These are phyloP conservation scores for Rhizopus sp. DNA, from an alignment of 371 early-diverging fungal species.

Conservation along the genomic window DNA sequence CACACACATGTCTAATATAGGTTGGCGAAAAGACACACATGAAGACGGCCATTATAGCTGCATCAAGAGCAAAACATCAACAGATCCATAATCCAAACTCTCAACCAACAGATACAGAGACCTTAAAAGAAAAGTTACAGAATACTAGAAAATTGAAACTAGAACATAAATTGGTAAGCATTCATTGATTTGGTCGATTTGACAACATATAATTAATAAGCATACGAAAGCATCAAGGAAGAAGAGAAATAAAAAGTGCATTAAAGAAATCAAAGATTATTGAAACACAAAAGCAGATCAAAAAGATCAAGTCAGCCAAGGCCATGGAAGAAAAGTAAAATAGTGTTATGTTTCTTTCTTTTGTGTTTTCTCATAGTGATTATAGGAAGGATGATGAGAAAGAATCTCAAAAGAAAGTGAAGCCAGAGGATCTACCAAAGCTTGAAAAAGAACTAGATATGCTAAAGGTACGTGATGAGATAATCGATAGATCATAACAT, in stretches of 20 bases:
- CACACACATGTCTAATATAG: conserved; percentile 7
- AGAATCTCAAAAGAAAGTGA: conserved; percentile 14
- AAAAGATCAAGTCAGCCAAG: conserved; percentile 30
- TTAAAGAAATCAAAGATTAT: conserved; percentile 37
- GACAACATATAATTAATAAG: neutral
- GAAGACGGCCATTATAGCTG: conserved; percentile 24
- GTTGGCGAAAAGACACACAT: conserved; percentile 31
- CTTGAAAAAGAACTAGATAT: conserved; percentile 38
- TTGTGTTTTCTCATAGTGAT: neutral
- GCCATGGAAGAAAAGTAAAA: conserved; percentile 18
- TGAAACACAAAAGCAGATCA: conserved; percentile 41
- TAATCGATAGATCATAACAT: neutral
- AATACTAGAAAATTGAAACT: conserved; percentile 33
- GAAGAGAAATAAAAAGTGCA: conserved; percentile 29
- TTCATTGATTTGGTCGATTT: neutral
- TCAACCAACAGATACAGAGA: conserved; percentile 1
- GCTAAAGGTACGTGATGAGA: conserved; percentile 27
- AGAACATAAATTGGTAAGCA: conserved; percentile 36
- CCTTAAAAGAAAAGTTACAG: conserved; percentile 17
- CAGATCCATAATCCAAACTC: conserved; percentile 11
- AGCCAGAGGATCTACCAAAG: conserved; percentile 24
- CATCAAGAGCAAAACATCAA: conserved; percentile 28
- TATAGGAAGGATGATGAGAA: conserved; percentile 9
- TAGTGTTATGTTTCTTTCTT: neutral
- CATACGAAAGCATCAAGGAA: conserved; percentile 35